Percentiles rank a stretch among this genome's conserved stretches.
phyloP scores from a whole-genome alignment of 495 filamentous ascomycete genomes.

The Bryoglossum gracile region DNA sequence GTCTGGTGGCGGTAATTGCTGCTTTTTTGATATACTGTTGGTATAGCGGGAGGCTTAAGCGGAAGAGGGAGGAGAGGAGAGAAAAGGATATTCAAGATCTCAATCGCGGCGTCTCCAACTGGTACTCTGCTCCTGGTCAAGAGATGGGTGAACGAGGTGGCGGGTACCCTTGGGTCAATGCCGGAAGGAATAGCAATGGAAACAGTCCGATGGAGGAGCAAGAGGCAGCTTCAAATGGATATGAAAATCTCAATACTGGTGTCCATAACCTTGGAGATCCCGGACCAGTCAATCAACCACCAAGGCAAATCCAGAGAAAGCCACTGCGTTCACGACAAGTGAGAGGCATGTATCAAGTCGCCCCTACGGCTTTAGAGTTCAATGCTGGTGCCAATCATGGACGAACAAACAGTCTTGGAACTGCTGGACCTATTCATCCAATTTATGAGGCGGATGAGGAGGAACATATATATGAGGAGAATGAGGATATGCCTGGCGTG shows the following conservation, averaged over 20 bases:
- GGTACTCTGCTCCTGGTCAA: conserved; percentile 4
- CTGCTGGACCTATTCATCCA: conserved; percentile 41
- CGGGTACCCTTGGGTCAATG: conserved; percentile 18
- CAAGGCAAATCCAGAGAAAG: conserved; percentile 27
- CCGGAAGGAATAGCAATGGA: conserved; percentile 5
- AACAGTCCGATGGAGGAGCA: conserved; percentile 5
- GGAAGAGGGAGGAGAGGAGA: conserved; percentile 21
- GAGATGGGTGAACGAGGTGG: conserved; percentile 7
- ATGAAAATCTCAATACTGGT: conserved; percentile 18
- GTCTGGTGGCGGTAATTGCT: conserved; percentile 46
- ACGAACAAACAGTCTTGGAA: conserved; percentile 20
- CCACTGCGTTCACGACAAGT: conserved; percentile 31
- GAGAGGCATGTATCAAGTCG: conserved; percentile 35
- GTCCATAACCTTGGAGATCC: conserved; percentile 13
- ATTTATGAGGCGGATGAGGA: conserved; percentile 65
- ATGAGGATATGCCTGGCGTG: conserved; percentile 15
- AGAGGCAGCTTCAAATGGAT: conserved; percentile 8
- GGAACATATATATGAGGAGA: conserved; percentile 35
- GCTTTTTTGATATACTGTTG: conserved; percentile 47
- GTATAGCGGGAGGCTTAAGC: conserved; percentile 47
- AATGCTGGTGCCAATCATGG: conserved; percentile 3
- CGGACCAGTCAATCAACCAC: conserved; percentile 5
- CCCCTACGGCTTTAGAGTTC: conserved; percentile 23
- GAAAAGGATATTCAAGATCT: conserved; percentile 16
- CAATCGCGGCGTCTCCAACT: conserved; percentile 4